These are phyloP conservation scores for Polychaeton citri DNA, from an alignment of 2,329 filamentous ascomycete genomes.

Conservation along the genomic window DNA sequence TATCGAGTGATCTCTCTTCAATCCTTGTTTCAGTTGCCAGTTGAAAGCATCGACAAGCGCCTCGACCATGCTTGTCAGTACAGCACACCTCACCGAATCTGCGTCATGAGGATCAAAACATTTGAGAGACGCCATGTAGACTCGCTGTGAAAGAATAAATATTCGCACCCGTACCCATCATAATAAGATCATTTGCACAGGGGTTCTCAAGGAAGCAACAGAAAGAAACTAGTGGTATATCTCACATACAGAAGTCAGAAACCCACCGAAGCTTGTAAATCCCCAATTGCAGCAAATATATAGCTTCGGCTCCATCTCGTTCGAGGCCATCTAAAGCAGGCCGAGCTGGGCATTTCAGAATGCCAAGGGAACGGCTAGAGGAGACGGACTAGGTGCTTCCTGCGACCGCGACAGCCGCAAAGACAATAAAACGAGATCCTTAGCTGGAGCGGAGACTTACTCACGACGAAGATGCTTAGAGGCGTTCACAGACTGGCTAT, in stretches of 20 bases:
- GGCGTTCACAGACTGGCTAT: too few relatives aligned
- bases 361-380: neutral
- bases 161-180: neutral
- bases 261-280: neutral
- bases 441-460: neutral
- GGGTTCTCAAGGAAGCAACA: neutral
- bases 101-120: neutral
- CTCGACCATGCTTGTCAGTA: neutral
- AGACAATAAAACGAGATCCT: neutral
- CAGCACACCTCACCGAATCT: neutral
- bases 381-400: neutral
- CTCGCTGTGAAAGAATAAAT: neutral
- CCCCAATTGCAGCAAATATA: neutral
- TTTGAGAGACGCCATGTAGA: neutral
- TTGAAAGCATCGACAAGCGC: neutral
- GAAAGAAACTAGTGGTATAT: neutral
- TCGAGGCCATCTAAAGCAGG: neutral
- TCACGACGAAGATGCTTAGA: too few relatives aligned
- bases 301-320: neutral
- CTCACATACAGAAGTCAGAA: neutral
- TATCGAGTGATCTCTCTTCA: neutral
- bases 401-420: neutral
- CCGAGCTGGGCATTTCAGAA: neutral
- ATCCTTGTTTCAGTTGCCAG: neutral
- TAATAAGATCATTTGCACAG: neutral